These are phyloP conservation scores for Saccharum hybrid DNA, from an alignment of 202 grass and related monocot genomes.

Conservation along the genomic window DNA sequence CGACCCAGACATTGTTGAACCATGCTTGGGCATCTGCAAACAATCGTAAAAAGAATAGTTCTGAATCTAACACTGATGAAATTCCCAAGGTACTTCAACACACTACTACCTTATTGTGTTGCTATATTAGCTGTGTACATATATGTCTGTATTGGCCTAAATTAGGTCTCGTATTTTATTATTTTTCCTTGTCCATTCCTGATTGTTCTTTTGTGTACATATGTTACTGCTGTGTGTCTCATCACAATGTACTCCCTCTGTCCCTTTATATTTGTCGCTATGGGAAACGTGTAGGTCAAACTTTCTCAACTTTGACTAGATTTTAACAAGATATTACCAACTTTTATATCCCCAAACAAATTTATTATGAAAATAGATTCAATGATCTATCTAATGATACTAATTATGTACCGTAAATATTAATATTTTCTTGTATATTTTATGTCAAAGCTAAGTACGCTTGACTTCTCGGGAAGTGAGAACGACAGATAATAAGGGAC, in stretches of 20 bases:
- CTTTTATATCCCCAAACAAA: too few species aligned
- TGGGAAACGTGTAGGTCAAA: too few species aligned
- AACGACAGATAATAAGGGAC: too few species aligned
- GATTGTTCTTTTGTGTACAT: neutral
- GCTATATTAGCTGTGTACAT: conserved; percentile 5
- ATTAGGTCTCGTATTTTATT: neutral
- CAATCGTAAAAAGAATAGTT: conserved; percentile 67
- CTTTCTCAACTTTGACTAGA: too few species aligned
- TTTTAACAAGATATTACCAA: too few species aligned
- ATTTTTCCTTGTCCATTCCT: neutral
- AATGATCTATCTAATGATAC: too few species aligned
- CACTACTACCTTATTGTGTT: conserved; percentile 20
- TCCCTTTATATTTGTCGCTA: too few species aligned
- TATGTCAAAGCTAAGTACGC: too few species aligned
- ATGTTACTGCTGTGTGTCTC: conserved; percentile 33
- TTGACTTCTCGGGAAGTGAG: too few species aligned
- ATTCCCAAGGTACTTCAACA: conserved; percentile 81
- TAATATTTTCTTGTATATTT: too few species aligned
- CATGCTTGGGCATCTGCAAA: conserved; percentile 81
- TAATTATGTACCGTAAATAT: too few species aligned
- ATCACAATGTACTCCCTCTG: neutral
- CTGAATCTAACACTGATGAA: conserved; percentile 60
- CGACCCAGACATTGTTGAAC: conserved; percentile 83
- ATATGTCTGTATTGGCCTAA: neutral
- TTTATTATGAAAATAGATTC: too few species aligned